A percentile compares a stretch with the other conserved stretches of the same genome.
phyloP scores from a whole-genome alignment of 257 asterid species.

The Przewalskia tangutica region DNA sequence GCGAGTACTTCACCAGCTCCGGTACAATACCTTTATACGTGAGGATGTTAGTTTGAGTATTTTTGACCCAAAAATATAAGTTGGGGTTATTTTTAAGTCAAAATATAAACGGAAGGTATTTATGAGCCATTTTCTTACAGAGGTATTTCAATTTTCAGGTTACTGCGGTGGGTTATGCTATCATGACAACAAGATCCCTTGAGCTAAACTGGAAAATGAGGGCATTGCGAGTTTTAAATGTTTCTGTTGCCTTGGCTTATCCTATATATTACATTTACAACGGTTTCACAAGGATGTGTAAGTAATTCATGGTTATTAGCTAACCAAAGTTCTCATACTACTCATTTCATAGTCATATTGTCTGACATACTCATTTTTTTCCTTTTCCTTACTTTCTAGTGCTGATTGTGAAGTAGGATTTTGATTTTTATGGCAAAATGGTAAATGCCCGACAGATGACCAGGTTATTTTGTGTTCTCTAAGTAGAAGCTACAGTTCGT shows the following conservation, averaged over 20 bases:
- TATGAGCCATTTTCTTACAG: too few species aligned
- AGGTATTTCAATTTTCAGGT: slow-evolving; percentile 34
- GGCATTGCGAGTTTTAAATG: slow-evolving; percentile 71
- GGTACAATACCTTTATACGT: slow-evolving; percentile 33
- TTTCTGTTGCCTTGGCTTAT: slow-evolving; percentile 66
- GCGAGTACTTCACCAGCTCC: slow-evolving; percentile 58
- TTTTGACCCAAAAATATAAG: too few species aligned
- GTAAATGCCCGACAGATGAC: background rate
- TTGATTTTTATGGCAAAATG: background rate
- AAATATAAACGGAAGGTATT: too few species aligned
- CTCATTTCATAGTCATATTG: background rate
- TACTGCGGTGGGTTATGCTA: slow-evolving; percentile 77
- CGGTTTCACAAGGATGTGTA: slow-evolving; percentile 63
- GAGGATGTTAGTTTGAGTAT: too few species aligned
- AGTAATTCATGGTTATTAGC: slow-evolving; percentile 19
- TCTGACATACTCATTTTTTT: background rate
- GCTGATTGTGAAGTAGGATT: background rate
- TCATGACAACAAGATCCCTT: slow-evolving; percentile 67
- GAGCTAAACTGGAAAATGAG: slow-evolving; percentile 81
- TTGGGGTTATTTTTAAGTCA: too few species aligned
- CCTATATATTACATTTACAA: slow-evolving; percentile 42
- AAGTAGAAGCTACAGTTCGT: background rate
- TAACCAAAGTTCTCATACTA: background rate
- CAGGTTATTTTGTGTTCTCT: background rate
- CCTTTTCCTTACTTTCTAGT: background rate